Base-by-base conservation (phyloP, 73 alveolate species). In the Breviolum minutum region DNA sequence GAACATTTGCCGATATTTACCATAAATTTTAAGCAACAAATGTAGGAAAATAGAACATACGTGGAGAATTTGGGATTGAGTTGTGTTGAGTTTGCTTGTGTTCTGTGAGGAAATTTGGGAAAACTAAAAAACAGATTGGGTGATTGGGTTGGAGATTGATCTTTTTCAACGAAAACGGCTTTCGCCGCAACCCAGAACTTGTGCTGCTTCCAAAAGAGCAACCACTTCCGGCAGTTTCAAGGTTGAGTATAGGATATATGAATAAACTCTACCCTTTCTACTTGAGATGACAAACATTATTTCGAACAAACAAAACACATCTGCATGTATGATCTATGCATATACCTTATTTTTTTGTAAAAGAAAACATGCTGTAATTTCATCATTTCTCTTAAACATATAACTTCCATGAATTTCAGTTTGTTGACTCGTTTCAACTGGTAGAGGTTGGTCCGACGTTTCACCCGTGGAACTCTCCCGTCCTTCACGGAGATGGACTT, bases 401-500 rank as follows among this genome's bases (percentile, higher is more conserved):
- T n/a, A 74, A n/a, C 84, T n/a, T 17, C 8, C 3, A 74, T 6
- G 17, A 26, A 6, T 6, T 6, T 74, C 62, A 6, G 22, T 5
- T 27, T 7, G 13, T 8, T 8, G 11, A 13, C 12, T 76, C 1
- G 30, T 76, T 24, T 76, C 20, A 9, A 76, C 62, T 5, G 7
- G 62, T 7, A 54, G 24, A 7, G 85, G 62, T n/a, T 7, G 62
- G 24, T 8, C 63, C 62, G 16, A 30, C 86, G 7, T 77, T 8
- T 30, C 63, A 12, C 30, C 27, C 29, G 32, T 5, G 32, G 29
- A 14, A 16, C 68, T 32, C 70, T 40, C 54, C 60, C 71, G 17
- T 26, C 96, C 96, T 89, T 89, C 69, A 89, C 85, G 62, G 70
- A 32, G 62, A 89, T n/a, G 62, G 81, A 29, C 60, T 70, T 68